These are phyloP conservation scores for Coemansia reversa DNA, from an alignment of 192 early-diverging fungal genomes.

Conservation along the genomic window DNA sequence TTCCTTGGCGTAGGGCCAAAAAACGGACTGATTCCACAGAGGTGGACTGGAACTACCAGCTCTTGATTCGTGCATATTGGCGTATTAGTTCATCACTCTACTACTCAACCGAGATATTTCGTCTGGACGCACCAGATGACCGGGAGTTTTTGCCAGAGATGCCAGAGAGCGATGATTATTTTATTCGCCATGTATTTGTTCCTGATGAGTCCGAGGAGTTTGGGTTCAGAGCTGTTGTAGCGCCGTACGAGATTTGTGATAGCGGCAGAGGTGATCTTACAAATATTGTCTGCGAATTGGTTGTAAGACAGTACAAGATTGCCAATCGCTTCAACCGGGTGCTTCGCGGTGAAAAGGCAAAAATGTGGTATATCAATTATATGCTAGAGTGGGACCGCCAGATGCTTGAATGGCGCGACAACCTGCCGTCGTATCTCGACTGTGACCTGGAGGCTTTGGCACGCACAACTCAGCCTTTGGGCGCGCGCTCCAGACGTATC, in stretches of 20 bases:
- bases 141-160: slow-evolving; percentile 51
- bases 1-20: slow-evolving; percentile 48
- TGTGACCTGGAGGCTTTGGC: slow-evolving; percentile 39
- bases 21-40: slow-evolving; percentile 14
- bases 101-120: slow-evolving; percentile 52
- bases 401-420: slow-evolving; percentile 50
- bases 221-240: slow-evolving; percentile 41
- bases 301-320: slow-evolving; percentile 49
- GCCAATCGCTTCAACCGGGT: slow-evolving; percentile 52
- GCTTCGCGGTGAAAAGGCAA: slow-evolving; percentile 44
- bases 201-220: slow-evolving; percentile 40
- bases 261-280: slow-evolving; percentile 33
- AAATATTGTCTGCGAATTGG: slow-evolving; percentile 45
- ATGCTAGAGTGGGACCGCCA: slow-evolving; percentile 54
- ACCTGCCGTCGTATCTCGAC: slow-evolving; percentile 33
- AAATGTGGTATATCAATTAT: slow-evolving; percentile 40
- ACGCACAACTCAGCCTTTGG: slow-evolving; percentile 45
- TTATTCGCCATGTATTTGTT: slow-evolving; percentile 46
- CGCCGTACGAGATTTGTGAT: slow-evolving; percentile 26
- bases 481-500: slow-evolving; percentile 39
- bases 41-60: slow-evolving; percentile 52
- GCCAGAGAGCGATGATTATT: slow-evolving; percentile 41
- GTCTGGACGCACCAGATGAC: slow-evolving; percentile 52
- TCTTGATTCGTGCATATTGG: slow-evolving; percentile 49
- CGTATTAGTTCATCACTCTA: slow-evolving; percentile 41